Evolutionary conservation across 768 basidiomycete species (phyloP).

Genomic region (Xerocomellus amylosporus): DNA sequence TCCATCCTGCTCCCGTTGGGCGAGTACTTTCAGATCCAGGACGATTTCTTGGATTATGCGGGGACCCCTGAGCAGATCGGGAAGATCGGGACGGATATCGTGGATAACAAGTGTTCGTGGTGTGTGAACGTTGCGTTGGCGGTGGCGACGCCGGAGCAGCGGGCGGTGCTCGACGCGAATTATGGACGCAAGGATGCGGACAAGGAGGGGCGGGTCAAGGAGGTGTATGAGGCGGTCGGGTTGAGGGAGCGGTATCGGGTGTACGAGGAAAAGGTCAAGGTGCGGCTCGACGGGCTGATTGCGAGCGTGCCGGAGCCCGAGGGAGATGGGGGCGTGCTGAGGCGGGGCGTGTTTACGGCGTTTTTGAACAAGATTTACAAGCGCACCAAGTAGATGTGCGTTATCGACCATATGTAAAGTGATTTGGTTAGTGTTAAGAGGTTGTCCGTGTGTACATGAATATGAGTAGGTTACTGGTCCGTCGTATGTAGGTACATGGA

Average conservation of each 20-base stretch:
- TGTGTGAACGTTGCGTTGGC: neutral
- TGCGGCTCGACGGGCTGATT: conserved; percentile 45
- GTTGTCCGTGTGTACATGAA: no score
- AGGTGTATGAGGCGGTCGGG: conserved; percentile 69
- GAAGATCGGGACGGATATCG: neutral
- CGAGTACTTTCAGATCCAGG: conserved; percentile 2
- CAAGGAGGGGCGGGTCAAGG: conserved; percentile 58
- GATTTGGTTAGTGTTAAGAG: neutral
- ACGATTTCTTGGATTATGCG: neutral
- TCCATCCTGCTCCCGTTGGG: conserved; percentile 17
- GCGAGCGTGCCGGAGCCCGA: conserved; percentile 58
- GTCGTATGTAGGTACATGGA: no score
- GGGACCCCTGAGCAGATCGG: neutral
- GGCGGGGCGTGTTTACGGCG: neutral
- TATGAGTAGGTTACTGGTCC: no score
- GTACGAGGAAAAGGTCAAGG: conserved; percentile 80
- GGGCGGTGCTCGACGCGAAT: neutral
- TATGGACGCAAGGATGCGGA: neutral
- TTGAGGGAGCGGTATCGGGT: conserved; percentile 61
- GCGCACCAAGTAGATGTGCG: neutral
- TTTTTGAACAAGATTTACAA: neutral
- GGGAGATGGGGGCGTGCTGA: neutral
- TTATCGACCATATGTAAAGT: neutral
- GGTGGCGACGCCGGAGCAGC: neutral
- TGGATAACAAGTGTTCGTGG: conserved; percentile 1